Percentiles rank a stretch among this genome's conserved stretches.
Evolutionary conservation across 2,329 filamentous ascomycete genomes (phyloP).

Genomic region (Monosporascus sp.): DNA sequence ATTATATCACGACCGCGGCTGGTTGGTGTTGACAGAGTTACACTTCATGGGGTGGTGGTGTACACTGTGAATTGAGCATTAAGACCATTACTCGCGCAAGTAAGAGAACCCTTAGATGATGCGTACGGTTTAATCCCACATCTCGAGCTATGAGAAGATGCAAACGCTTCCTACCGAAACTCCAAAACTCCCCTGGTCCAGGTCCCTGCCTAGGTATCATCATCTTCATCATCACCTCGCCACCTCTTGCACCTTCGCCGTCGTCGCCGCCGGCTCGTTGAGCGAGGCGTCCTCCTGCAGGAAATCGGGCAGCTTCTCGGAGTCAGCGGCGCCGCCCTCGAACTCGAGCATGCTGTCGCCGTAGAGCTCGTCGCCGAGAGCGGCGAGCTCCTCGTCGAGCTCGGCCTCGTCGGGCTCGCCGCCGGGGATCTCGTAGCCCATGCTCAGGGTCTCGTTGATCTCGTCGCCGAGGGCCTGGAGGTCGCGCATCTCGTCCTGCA

Average conservation of each 20-base stretch:
- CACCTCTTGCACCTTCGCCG: constrained; percentile 75
- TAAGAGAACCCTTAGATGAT: too few species aligned
- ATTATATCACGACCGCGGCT: too few species aligned
- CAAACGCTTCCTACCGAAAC: not conserved
- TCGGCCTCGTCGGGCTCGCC: constrained; percentile 89
- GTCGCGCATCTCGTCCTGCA: constrained; percentile 99
- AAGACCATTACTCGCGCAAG: too few species aligned
- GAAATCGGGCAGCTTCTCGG: constrained; percentile 68
- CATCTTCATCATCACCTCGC: constrained; percentile 40
- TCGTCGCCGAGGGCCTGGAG: constrained; percentile 96
- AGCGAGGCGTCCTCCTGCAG: constrained; percentile 90
- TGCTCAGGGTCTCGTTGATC: constrained; percentile 88
- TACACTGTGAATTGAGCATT: too few species aligned
- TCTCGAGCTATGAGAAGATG: too few species aligned
- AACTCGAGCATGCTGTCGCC: constrained; percentile 52
- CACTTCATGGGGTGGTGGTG: too few species aligned
- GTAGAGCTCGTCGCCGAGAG: constrained; percentile 72
- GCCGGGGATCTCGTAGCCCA: constrained; percentile 91
- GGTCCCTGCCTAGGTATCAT: constrained; percentile 1
- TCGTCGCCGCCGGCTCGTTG: constrained; percentile 81
- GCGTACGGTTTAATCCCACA: too few species aligned
- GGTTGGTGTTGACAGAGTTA: too few species aligned
- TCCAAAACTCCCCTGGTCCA: not conserved
- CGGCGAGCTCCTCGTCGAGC: constrained; percentile 92
- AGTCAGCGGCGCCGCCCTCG: constrained; percentile 55